A percentile compares a stretch with the other conserved stretches of the same genome.
Conservation (phyloP, 805 yeast genomes). For the Pichia exigua region DNA sequence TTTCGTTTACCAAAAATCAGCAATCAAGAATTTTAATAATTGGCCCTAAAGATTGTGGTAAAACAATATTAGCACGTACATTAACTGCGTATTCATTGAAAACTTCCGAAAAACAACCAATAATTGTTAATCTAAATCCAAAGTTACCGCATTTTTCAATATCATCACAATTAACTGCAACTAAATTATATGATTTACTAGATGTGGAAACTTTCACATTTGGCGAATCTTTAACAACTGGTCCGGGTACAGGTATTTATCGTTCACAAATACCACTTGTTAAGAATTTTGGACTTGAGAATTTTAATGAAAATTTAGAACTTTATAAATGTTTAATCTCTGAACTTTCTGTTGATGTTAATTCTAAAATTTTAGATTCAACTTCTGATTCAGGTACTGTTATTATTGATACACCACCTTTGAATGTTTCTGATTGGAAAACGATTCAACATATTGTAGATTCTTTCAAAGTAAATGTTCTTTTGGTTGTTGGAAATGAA, state of each 20-base stretch:
- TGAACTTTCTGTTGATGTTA: constrained; percentile 7
- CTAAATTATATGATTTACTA: constrained; percentile 71
- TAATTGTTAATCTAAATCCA: constrained; percentile 77
- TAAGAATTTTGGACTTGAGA: constrained; percentile 67
- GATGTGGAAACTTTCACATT: constrained; percentile 66
- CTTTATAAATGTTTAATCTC: constrained; percentile 39
- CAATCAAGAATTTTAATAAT: constrained; percentile 48
- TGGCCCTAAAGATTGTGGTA: constrained; percentile 72
- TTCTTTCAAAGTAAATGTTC: constrained; percentile 48
- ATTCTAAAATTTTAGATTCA: constrained; percentile 6
- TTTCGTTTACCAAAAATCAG: constrained; percentile 32
- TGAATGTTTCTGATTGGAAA: constrained; percentile 41
- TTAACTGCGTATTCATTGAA: constrained; percentile 71
- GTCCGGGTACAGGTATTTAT: constrained; percentile 67
- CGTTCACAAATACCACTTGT: constrained; percentile 90
- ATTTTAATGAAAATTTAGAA: constrained; percentile 46
- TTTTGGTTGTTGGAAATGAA: constrained; percentile 74
- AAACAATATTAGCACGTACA: constrained; percentile 64
- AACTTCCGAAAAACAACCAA: constrained; percentile 43
- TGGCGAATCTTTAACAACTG: constrained; percentile 73
- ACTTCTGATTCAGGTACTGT: constrained; percentile 34
- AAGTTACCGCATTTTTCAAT: constrained; percentile 39
- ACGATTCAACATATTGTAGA: constrained; percentile 50
- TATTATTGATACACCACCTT: constrained; percentile 69
- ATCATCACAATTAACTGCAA: constrained; percentile 82